phyloP scores from a whole-genome alignment of 257 asterid species.

The Nicotiana obtusifolia region DNA sequence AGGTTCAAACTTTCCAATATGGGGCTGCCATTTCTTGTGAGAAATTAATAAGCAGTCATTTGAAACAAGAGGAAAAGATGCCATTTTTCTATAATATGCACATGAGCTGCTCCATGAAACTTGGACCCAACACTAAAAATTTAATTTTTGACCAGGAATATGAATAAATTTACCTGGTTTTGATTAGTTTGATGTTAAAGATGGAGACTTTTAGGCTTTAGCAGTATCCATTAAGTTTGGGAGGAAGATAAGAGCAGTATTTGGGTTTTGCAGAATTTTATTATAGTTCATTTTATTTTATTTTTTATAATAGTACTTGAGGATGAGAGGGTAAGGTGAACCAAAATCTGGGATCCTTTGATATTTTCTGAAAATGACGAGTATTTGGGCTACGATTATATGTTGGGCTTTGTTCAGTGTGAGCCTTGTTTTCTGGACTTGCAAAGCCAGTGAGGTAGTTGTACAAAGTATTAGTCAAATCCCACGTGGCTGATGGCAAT shows the following conservation, averaged over 20 bases:
- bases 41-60: constrained; percentile 37
- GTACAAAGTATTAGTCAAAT: no score
- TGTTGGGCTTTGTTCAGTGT: not conserved
- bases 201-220: not conserved
- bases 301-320: not conserved
- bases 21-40: constrained; percentile 34
- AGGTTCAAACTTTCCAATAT: constrained; percentile 11
- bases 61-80: constrained; percentile 64
- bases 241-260: constrained; percentile 23
- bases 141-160: not conserved
- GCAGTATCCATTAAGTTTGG: not conserved
- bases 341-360: not conserved
- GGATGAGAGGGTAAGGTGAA: constrained; percentile 3
- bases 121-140: constrained; percentile 12
- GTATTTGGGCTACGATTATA: not conserved
- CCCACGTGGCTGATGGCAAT: no score
- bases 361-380: not conserved
- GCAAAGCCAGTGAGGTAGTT: no score
- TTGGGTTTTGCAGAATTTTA: constrained; percentile 10
- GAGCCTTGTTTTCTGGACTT: not conserved
- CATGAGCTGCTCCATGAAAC: constrained; percentile 28
- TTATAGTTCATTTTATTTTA: not conserved
- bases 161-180: constrained; percentile 3
- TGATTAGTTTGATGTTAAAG: constrained; percentile 18
- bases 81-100: constrained; percentile 39